phyloP scores from a whole-genome alignment of 768 basidiomycete genomes.

The Roridomyces roridus region DNA sequence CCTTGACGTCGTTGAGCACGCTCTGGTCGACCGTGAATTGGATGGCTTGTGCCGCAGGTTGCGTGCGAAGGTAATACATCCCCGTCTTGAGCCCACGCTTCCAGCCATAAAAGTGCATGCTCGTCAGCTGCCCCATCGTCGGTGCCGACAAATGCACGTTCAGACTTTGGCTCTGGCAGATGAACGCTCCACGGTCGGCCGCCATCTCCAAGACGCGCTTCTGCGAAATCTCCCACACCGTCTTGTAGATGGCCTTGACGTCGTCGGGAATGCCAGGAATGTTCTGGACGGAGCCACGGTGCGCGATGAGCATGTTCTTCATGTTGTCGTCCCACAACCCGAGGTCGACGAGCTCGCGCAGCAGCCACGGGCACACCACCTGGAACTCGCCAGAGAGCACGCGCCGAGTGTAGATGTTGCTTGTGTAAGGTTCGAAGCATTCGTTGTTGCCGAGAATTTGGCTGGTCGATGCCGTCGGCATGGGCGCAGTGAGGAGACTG shows the following conservation, averaged over 20 bases:
- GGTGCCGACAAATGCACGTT: conserved; percentile 80
- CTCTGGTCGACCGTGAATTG: conserved; percentile 77
- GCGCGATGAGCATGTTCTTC: conserved; percentile 27
- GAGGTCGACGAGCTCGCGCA: conserved; percentile 79
- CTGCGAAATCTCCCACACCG: conserved; percentile 87
- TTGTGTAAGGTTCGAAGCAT: conserved; percentile 88
- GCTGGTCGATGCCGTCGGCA: conserved; percentile 86
- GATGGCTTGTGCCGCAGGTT: conserved; percentile 79
- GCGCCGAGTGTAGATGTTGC: conserved; percentile 86
- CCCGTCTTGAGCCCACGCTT: conserved; percentile 87
- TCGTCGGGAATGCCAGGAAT: conserved; percentile 73
- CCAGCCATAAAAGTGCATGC: conserved; percentile 88
- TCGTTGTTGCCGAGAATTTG: conserved; percentile 88
- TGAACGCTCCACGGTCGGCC: conserved; percentile 84
- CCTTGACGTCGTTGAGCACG: conserved; percentile 69
- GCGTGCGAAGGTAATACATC: conserved; percentile 83
- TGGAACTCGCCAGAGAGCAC: conserved; percentile 89
- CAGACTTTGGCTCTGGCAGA: conserved; percentile 82
- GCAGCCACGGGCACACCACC: conserved; percentile 84
- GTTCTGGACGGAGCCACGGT: conserved; percentile 47
- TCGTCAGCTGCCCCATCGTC: conserved; percentile 74
- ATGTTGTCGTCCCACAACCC: conserved; percentile 70
- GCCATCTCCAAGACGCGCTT: conserved; percentile 84
- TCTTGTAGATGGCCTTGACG: conserved; percentile 86
- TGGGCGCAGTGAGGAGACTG: conserved; percentile 81